Evolutionary conservation across 495 filamentous ascomycete species (phyloP).

Genomic region (Penicillium dipodomyicola): DNA sequence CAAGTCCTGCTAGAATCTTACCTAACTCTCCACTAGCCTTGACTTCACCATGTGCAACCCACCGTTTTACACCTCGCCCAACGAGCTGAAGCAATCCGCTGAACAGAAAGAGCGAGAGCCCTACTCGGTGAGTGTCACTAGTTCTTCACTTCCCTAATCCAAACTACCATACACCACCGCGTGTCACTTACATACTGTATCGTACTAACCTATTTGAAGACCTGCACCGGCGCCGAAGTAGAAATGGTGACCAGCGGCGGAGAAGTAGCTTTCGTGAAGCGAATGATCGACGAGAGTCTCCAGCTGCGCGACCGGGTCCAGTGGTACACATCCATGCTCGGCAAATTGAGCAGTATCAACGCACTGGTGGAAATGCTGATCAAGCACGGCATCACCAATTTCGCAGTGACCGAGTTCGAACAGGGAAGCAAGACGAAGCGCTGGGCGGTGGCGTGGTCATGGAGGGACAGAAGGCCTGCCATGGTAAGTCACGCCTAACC

Average conservation of each 20-base stretch:
- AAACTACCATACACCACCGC: not conserved
- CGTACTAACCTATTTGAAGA: conserved; percentile 25
- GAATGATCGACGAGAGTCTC: conserved; percentile 74
- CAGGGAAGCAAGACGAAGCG: conserved; percentile 77
- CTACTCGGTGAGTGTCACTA: conserved; percentile 50
- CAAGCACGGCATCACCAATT: conserved; percentile 65
- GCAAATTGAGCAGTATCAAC: conserved; percentile 72
- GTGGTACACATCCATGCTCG: conserved; percentile 94
- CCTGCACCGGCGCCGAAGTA: conserved; percentile 74
- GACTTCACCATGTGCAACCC: conserved; percentile 96
- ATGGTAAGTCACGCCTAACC: conserved; percentile 40
- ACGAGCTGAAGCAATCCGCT: conserved; percentile 65
- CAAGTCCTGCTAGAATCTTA: not conserved
- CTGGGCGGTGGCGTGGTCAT: conserved; percentile 91
- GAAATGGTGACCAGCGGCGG: conserved; percentile 90
- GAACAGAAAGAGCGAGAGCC: conserved; percentile 64
- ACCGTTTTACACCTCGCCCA: conserved; percentile 78
- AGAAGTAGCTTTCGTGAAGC: conserved; percentile 73
- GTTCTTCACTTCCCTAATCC: not conserved
- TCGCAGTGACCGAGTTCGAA: conserved; percentile 75
- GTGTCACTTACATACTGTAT: not conserved
- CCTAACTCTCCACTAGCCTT: conserved; percentile 43
- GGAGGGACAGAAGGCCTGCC: conserved; percentile 62
- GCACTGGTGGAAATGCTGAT: conserved; percentile 60
- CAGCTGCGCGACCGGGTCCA: conserved; percentile 56